phyloP scores from a whole-genome alignment of 768 basidiomycete species.

The Nevesoporus exiguus region DNA sequence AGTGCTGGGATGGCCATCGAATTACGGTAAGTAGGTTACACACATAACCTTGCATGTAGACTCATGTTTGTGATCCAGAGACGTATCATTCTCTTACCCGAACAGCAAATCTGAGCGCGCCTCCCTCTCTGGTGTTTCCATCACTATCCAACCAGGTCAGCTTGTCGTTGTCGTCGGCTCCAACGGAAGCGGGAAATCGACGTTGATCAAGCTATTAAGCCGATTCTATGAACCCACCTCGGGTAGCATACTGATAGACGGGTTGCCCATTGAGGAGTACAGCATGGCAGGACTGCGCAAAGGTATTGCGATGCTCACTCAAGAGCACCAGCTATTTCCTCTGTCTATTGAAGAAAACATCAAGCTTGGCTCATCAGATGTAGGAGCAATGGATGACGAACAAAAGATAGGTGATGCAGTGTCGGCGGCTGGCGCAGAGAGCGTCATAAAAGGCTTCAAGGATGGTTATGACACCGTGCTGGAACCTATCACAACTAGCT shows the following conservation, averaged over 20 bases:
- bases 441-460: conserved; percentile 37
- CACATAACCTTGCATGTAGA: too few species aligned
- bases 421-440: conserved; percentile 38
- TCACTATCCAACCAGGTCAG: conserved; percentile 31
- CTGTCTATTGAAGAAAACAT: conserved; percentile 41
- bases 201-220: conserved; percentile 40
- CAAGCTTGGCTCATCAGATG: conserved; percentile 29
- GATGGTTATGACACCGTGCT: conserved; percentile 38
- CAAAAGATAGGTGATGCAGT: conserved; percentile 20
- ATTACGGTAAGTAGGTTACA: conserved; percentile 11
- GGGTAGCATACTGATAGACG: conserved; percentile 41
- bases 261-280: conserved; percentile 33
- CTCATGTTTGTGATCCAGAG: conserved; percentile 29
- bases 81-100: conserved; percentile 54
- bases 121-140: conserved; percentile 27
- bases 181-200: conserved; percentile 35
- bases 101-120: conserved; percentile 27
- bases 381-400: conserved; percentile 12
- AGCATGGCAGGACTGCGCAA: conserved; percentile 32
- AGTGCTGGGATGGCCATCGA: conserved; percentile 17
- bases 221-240: conserved; percentile 31
- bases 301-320: conserved; percentile 41
- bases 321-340: conserved; percentile 38
- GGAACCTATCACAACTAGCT: conserved; percentile 29
- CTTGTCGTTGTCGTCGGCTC: conserved; percentile 35